Evolutionary conservation across 306 rosid genomes (phyloP), one percentile per base, ranked within the genome.

Genomic region (Coriaria nepalensis): DNA sequence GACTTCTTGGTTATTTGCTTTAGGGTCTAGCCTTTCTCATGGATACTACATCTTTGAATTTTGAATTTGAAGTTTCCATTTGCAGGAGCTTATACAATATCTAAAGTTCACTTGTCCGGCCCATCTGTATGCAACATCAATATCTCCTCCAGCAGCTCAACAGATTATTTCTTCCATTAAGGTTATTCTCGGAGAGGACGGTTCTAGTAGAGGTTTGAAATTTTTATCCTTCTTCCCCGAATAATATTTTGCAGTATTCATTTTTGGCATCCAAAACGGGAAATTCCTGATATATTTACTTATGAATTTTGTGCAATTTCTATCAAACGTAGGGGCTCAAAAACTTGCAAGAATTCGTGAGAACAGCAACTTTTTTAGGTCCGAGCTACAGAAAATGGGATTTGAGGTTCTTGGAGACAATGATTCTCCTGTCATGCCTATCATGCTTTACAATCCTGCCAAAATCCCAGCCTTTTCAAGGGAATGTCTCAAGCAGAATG

Each of bases 381-480:
- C 93, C 33, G 93, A 82, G 74, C 79, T 86, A 57, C 93, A 82
- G 56, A 86, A 86, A 67, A 80, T 77, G 94, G 92, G 92, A 46
- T 84, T 84, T 63, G 86, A 84, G 68, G 92, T 84, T 73, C 76
- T 75, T 14, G 92, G 86, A 48, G 94, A 80, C 59, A 70, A 74
- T 36, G 92, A 84, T 68, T 77, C 95, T 76, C 93, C 84, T 5
- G 78, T 85, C 33, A 78, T 86, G 96, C 96, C 96, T 55, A 86
- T 81, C 59, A 86, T 86, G 96, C 86, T 86, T 49, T 86, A 86
- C 79, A 80, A 84, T 59, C 92, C 96, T 6, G 83, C 90, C 45
- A 86, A 86, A 70, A 79, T 82, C 55, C 96, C 96, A 44, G 96
- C 96, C 56, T 86, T 86, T 45, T 86, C 96, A n/a, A 74, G 93